These are phyloP conservation scores for Terfezia claveryi DNA, from an alignment of 495 filamentous ascomycete genomes.

Conservation along the genomic window DNA sequence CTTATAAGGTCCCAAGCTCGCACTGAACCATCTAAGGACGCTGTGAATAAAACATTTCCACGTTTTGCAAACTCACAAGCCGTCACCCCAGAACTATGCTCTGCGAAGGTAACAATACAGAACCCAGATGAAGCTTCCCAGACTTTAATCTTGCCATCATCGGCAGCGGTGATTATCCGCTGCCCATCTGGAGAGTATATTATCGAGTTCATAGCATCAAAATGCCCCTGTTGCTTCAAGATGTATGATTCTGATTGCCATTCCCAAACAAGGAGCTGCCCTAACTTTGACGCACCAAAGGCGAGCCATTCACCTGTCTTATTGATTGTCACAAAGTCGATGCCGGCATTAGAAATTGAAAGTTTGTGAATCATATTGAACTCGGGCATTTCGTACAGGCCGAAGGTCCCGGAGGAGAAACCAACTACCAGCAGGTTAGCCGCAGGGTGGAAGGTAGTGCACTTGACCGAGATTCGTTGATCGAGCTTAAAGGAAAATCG, in stretches of 20 bases:
- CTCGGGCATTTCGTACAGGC: conserved; percentile 86
- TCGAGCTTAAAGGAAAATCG: conserved; percentile 74
- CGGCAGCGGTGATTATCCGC: conserved; percentile 72
- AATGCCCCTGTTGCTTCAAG: conserved; percentile 90
- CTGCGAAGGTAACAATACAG: conserved; percentile 92
- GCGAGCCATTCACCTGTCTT: conserved; percentile 90
- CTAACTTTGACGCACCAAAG: conserved; percentile 87
- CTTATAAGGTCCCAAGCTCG: conserved; percentile 91
- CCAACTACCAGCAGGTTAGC: conserved; percentile 76
- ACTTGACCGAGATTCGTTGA: conserved; percentile 65
- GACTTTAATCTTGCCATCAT: conserved; percentile 95
- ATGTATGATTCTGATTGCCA: conserved; percentile 99
- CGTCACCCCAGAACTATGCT: conserved; percentile 89
- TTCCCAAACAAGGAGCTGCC: conserved; percentile 92
- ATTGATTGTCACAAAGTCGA: conserved; percentile 82
- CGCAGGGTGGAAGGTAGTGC: conserved; percentile 65
- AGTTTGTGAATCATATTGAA: conserved; percentile 81
- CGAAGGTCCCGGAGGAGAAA: conserved; percentile 85
- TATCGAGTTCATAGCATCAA: conserved; percentile 86
- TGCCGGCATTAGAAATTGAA: conserved; percentile 88
- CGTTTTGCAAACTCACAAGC: conserved; percentile 84
- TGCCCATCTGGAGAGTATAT: conserved; percentile 87
- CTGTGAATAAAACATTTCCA: conserved; percentile 84
- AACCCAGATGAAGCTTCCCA: conserved; percentile 95
- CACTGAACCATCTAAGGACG: conserved; percentile 79